These are phyloP conservation scores for Amylostereum areolatum DNA, from an alignment of 1,284 basidiomycete genomes.

Conservation along the genomic window DNA sequence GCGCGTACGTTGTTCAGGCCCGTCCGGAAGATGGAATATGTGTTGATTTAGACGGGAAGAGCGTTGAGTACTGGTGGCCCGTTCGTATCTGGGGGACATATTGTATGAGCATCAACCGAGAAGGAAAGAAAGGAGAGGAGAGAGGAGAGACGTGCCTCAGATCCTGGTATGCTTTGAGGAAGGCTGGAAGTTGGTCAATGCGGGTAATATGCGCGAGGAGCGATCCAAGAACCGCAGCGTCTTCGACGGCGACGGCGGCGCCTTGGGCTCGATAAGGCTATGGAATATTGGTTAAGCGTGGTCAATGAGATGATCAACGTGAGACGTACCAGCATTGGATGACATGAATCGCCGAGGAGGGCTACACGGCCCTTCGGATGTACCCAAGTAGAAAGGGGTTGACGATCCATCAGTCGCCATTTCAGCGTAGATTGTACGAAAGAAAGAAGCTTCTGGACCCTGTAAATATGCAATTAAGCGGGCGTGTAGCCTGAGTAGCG, in stretches of 20 bases:
- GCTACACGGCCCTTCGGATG: conserved; percentile 30
- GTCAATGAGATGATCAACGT: neutral
- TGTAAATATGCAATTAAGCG: conserved; percentile 3
- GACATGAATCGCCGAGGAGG: conserved; percentile 40
- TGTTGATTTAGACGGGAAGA: conserved; percentile 44
- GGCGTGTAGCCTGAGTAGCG: neutral
- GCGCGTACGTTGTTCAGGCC: conserved; percentile 43
- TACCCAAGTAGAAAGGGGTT: conserved; percentile 35
- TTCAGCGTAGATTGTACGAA: conserved; percentile 35
- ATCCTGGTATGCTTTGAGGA: conserved; percentile 48
- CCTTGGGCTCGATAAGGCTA: conserved; percentile 68
- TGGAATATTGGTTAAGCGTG: neutral
- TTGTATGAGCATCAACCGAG: too few relatives aligned
- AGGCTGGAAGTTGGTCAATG: conserved; percentile 32
- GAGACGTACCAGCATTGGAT: conserved; percentile 56
- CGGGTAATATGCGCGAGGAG: conserved; percentile 45
- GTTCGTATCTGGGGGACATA: conserved; percentile 16
- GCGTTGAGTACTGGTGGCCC: conserved; percentile 41
- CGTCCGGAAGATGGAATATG: conserved; percentile 50
- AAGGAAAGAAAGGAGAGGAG: neutral
- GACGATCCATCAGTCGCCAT: conserved; percentile 39
- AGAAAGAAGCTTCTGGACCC: conserved; percentile 32
- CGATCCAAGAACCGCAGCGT: conserved; percentile 56
- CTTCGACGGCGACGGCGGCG: conserved; percentile 65
- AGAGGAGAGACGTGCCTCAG: conserved; percentile 33